Conservation (phyloP, 768 basidiomycete species). For the Panus rudis region DNA sequence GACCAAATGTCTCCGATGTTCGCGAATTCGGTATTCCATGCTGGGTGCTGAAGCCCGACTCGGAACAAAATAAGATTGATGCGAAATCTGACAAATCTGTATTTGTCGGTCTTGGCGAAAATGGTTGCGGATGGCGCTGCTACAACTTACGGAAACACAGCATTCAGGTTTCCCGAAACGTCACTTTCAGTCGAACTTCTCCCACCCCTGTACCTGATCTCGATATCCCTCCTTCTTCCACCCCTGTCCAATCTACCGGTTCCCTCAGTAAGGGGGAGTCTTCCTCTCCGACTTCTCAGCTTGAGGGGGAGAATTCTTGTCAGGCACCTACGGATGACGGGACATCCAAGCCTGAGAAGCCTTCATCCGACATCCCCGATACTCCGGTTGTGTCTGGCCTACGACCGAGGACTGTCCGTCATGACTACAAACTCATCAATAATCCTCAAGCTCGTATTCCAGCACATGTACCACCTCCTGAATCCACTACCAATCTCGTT, state of each 20-base stretch:
- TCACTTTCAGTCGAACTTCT: constrained; percentile 8
- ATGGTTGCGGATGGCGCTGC: constrained; percentile 2
- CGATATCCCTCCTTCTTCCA: not conserved
- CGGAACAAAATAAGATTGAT: not conserved
- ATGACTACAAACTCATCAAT: too few relatives aligned
- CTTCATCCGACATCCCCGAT: constrained; percentile 16
- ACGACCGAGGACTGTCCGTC: too few relatives aligned
- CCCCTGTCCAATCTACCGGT: not conserved
- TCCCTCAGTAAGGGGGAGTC: constrained; percentile 6
- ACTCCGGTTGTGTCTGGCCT: too few relatives aligned
- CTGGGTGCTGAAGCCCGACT: constrained; percentile 5
- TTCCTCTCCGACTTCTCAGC: too few relatives aligned
- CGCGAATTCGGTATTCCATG: constrained; percentile 9
- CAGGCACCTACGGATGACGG: too few relatives aligned
- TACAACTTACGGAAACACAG: not conserved
- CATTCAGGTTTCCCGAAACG: constrained; percentile 3
- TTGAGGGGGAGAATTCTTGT: too few relatives aligned
- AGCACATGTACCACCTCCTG: too few relatives aligned
- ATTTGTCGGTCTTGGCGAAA: constrained; percentile 3
- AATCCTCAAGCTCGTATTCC: too few relatives aligned
- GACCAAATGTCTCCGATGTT: constrained; percentile 13
- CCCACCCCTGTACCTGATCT: too few relatives aligned
- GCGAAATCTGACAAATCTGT: constrained; percentile 2
- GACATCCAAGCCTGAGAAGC: constrained; percentile 12
- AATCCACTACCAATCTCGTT: constrained; percentile 25